Conservation (phyloP, 1,284 basidiomycete species). For the Athelia sp. region DNA sequence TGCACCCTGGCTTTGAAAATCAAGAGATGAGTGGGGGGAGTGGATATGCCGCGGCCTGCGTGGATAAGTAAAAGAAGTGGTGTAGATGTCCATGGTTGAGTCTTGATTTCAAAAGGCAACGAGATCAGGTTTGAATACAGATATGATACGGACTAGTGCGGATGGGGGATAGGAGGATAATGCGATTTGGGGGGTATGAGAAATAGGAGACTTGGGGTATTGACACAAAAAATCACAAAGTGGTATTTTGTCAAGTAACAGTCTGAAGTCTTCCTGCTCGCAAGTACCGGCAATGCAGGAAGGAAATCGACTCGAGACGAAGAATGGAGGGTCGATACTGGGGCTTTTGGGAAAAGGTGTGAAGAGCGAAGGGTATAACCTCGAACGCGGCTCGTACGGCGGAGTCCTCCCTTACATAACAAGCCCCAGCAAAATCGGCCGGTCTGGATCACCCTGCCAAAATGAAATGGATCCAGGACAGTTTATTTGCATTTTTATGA, state of each 20-base stretch:
- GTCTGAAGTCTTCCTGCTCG: constrained; percentile 22
- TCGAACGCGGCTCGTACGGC: too few relatives aligned
- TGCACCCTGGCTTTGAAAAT: constrained; percentile 49
- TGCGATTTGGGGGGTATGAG: constrained; percentile 31
- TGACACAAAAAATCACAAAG: constrained; percentile 32
- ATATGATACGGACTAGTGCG: constrained; percentile 12
- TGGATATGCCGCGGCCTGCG: constrained; percentile 67
- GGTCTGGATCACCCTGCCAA: too few relatives aligned
- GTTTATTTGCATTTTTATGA: too few relatives aligned
- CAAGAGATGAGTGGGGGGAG: constrained; percentile 58
- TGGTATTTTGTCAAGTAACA: constrained; percentile 31
- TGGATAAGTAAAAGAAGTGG: constrained; percentile 86
- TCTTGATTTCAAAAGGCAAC: constrained; percentile 10
- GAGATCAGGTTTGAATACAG: constrained; percentile 17
- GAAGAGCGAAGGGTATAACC: too few relatives aligned
- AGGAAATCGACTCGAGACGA: too few relatives aligned
- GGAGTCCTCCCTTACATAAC: too few relatives aligned
- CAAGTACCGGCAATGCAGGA: constrained; percentile 8
- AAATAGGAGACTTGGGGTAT: constrained; percentile 36
- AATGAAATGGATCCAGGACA: too few relatives aligned
- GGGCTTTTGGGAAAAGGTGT: too few relatives aligned
- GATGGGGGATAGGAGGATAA: constrained; percentile 5
- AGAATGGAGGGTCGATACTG: too few relatives aligned
- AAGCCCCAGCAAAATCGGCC: too few relatives aligned
- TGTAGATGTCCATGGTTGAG: constrained; percentile 82